Conservation (phyloP, 768 basidiomycete genomes). For the Pisolithus sp. region DNA sequence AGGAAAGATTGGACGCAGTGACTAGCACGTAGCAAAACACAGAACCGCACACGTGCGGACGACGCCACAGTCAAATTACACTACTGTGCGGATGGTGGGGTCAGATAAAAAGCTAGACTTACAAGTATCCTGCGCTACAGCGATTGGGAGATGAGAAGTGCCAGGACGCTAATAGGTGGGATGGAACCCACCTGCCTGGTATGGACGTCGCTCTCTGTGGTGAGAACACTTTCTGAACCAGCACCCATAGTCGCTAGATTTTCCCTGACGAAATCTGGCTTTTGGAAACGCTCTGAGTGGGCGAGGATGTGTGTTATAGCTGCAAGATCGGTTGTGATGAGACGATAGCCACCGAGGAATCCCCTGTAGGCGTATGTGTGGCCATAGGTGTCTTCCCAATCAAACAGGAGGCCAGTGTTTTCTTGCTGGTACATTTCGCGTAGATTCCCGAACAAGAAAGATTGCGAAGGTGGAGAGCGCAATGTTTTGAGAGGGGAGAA, state of each 20-base stretch:
- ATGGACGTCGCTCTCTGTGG: constrained; percentile 51
- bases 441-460: constrained; percentile 48
- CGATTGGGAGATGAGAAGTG: not conserved
- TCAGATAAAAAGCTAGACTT: constrained; percentile 18
- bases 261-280: constrained; percentile 53
- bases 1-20: not conserved
- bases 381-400: constrained; percentile 43
- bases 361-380: constrained; percentile 47
- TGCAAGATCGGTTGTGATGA: constrained; percentile 53
- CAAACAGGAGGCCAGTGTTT: constrained; percentile 41
- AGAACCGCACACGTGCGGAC: not conserved
- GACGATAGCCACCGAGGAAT: constrained; percentile 45
- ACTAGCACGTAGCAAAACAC: not conserved
- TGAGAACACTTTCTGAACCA: constrained; percentile 43
- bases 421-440: constrained; percentile 52
- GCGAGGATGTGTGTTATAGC: constrained; percentile 54
- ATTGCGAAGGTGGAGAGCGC: constrained; percentile 39
- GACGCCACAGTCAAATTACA: not conserved
- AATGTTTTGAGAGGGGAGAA: constrained; percentile 44
- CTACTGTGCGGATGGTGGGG: not conserved
- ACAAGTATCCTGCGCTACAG: constrained; percentile 45
- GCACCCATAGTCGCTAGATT: constrained; percentile 46
- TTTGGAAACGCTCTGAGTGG: constrained; percentile 52
- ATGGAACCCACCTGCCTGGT: constrained; percentile 38
- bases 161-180: not conserved